These are phyloP conservation scores for Postia placenta DNA, from an alignment of 768 basidiomycete genomes.

Conservation along the genomic window DNA sequence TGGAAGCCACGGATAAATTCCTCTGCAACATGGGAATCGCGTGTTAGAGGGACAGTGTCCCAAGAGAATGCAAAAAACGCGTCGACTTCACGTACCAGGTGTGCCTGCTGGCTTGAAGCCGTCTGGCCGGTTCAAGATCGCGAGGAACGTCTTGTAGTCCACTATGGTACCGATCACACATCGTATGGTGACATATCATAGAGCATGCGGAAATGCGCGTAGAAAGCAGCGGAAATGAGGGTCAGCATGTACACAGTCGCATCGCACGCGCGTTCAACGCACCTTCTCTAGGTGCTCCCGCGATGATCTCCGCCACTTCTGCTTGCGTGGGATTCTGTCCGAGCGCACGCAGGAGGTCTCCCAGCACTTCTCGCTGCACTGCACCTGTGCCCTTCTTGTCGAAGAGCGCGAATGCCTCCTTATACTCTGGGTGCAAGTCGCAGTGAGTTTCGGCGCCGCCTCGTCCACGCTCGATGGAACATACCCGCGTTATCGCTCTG, in stretches of 20 bases:
- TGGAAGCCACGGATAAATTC: constrained; percentile 99
- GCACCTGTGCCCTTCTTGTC: constrained; percentile 94
- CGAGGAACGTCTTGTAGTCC: constrained; percentile 87
- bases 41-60: constrained; percentile 1
- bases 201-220: background rate
- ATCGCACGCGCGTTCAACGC: constrained; percentile 22
- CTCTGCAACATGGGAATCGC: constrained; percentile 43
- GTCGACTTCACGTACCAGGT: constrained; percentile 51
- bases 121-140: constrained; percentile 89
- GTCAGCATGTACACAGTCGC: no score
- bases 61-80: background rate
- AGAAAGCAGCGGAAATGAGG: no score
- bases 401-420: constrained; percentile 96
- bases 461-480: no score
- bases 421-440: constrained; percentile 62
- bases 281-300: constrained; percentile 74
- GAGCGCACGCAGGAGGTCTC: constrained; percentile 87
- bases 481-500: constrained; percentile 51
- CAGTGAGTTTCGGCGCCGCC: constrained; percentile 1
- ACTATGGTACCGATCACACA: constrained; percentile 38
- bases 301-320: constrained; percentile 84
- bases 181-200: background rate
- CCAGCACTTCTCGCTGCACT: constrained; percentile 82
- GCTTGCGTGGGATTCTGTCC: constrained; percentile 99
- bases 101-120: constrained; percentile 98